phyloP scores from a whole-genome alignment of 2,329 filamentous ascomycete genomes.

The Cercospora citrullina region DNA sequence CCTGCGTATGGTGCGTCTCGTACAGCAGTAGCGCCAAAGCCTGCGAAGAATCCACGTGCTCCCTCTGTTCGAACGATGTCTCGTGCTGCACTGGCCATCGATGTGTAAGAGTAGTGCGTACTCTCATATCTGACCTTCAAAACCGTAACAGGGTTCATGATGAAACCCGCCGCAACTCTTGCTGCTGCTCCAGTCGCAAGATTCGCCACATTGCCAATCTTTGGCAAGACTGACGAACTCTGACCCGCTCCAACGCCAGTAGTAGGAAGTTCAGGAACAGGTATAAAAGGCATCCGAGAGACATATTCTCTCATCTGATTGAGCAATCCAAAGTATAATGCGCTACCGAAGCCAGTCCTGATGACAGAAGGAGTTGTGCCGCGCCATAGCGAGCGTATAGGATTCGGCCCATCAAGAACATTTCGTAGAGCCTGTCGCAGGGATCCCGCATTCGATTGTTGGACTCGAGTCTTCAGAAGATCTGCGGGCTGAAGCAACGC shows the following conservation, averaged over 20 bases:
- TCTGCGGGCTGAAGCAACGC: conserved; percentile 92
- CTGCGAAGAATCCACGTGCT: conserved; percentile 81
- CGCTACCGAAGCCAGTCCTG: conserved; percentile 87
- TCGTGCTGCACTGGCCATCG: conserved; percentile 67
- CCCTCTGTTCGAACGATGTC: conserved; percentile 77
- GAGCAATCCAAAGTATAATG: conserved; percentile 88
- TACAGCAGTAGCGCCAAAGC: conserved; percentile 89
- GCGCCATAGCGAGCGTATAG: conserved; percentile 79
- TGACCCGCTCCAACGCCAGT: conserved; percentile 12
- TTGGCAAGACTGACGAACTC: conserved; percentile 71
- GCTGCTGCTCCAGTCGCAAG: conserved; percentile 81
- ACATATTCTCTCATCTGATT: conserved; percentile 58
- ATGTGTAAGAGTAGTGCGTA: conserved; percentile 78
- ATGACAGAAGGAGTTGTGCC: conserved; percentile 91
- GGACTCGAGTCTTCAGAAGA: conserved; percentile 92
- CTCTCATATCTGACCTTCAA: conserved; percentile 97
- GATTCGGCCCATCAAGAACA: conserved; percentile 66
- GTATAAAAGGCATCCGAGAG: conserved; percentile 31
- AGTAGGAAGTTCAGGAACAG: conserved; percentile 12
- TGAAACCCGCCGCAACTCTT: conserved; percentile 80
- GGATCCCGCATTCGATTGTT: conserved; percentile 71
- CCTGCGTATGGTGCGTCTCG: conserved; percentile 96
- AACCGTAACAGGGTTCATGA: conserved; percentile 94
- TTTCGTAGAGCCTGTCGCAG: conserved; percentile 67
- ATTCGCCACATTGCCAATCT: conserved; percentile 81